A percentile compares a stretch with the other conserved stretches of the same genome.
Evolutionary conservation across 1,284 basidiomycete genomes (phyloP).

Genomic region (Papiliotrema laurentii): DNA sequence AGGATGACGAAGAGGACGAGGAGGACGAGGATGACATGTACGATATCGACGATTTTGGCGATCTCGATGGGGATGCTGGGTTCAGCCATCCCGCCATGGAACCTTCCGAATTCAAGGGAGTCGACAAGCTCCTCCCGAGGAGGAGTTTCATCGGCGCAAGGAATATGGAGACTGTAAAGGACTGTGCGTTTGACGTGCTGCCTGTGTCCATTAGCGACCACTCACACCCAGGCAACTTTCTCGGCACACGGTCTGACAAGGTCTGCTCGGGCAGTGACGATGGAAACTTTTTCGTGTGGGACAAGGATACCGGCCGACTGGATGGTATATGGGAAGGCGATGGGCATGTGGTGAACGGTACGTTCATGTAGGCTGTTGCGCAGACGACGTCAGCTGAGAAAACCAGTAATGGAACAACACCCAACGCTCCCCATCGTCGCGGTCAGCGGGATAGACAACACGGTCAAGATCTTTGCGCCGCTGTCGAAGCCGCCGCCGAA

Average conservation of each 20-base stretch:
- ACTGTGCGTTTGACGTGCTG: constrained; percentile 55
- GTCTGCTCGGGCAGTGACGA: constrained; percentile 87
- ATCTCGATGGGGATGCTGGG: constrained; percentile 15
- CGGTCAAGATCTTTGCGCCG: constrained; percentile 63
- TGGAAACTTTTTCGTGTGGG: constrained; percentile 70
- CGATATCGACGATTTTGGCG: constrained; percentile 10
- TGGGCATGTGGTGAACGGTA: constrained; percentile 67
- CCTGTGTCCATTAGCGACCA: neutral
- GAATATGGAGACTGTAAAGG: constrained; percentile 85
- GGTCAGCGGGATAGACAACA: constrained; percentile 82
- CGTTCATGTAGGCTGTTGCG: too few species aligned
- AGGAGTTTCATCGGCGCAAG: constrained; percentile 65
- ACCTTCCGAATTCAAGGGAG: constrained; percentile 22
- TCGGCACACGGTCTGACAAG: constrained; percentile 71
- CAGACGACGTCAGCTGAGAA: too few species aligned
- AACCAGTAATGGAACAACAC: constrained; percentile 66
- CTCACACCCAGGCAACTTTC: constrained; percentile 64
- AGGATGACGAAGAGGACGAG: constrained; percentile 36
- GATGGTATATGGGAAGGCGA: constrained; percentile 81
- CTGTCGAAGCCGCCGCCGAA: constrained; percentile 7
- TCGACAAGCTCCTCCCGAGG: constrained; percentile 67
- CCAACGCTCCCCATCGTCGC: constrained; percentile 73
- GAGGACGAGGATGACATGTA: constrained; percentile 20
- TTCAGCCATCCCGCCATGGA: neutral
- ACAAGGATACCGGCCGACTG: constrained; percentile 61